These are phyloP conservation scores for Clitopilus hobsonii DNA, from an alignment of 768 basidiomycete species.

Conservation along the genomic window DNA sequence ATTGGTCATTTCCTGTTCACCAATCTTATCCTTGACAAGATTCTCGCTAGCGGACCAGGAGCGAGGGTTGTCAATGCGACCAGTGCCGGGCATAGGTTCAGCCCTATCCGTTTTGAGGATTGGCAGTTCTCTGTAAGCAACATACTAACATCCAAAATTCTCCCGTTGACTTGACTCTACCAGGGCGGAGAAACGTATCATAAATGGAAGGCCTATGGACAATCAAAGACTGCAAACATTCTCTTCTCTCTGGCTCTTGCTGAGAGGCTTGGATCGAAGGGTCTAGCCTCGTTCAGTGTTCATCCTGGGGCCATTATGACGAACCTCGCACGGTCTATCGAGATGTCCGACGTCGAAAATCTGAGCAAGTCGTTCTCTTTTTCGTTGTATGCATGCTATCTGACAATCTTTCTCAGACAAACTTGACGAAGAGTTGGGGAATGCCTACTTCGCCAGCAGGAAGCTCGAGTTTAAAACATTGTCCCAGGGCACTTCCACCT, in stretches of 20 bases:
- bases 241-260: slow-evolving; percentile 3
- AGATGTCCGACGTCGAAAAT: background rate
- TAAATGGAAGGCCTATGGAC: background rate
- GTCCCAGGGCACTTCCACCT: background rate
- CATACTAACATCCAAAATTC: background rate
- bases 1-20: slow-evolving; percentile 18
- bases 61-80: slow-evolving; percentile 8
- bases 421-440: slow-evolving; percentile 2
- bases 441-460: slow-evolving; percentile 5
- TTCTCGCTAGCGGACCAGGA: background rate
- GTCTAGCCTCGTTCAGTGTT: slow-evolving; percentile 5
- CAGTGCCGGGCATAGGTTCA: slow-evolving; percentile 8
- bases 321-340: background rate
- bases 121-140: background rate
- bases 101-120: slow-evolving; percentile 7
- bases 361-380: background rate
- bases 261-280: slow-evolving; percentile 7
- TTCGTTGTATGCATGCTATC: background rate
- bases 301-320: slow-evolving; percentile 1
- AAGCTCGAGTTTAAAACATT: background rate
- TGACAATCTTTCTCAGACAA: background rate
- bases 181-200: slow-evolving; percentile 8
- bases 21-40: slow-evolving; percentile 13
- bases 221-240: slow-evolving; percentile 13
- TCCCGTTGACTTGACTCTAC: background rate